Evolutionary conservation across 2,329 filamentous ascomycete genomes (phyloP).

Genomic region (Colletotrichum sp.): DNA sequence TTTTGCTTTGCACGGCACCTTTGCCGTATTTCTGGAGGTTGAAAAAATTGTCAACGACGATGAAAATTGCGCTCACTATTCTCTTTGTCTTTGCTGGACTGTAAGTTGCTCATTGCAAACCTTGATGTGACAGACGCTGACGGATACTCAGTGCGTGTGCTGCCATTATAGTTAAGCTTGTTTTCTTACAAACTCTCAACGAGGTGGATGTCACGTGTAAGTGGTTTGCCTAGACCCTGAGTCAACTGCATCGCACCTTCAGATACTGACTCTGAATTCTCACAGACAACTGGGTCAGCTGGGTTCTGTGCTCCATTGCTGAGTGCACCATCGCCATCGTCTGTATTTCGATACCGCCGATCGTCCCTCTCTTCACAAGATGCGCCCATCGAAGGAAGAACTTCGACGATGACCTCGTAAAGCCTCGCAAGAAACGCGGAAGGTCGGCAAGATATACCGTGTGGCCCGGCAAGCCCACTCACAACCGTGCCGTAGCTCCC

Average conservation of each 20-base stretch:
- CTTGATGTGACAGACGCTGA: background rate
- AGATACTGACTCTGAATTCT: background rate
- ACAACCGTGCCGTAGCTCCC: background rate
- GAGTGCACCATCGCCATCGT: constrained; percentile 36
- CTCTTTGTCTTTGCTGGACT: constrained; percentile 33
- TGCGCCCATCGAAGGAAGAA: background rate
- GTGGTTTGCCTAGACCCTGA: background rate
- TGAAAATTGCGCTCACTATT: constrained; percentile 28
- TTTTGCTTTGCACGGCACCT: constrained; percentile 31
- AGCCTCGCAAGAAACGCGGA: background rate
- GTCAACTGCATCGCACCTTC: too few species aligned
- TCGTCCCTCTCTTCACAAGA: constrained; percentile 27
- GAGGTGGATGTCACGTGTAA: constrained; percentile 33
- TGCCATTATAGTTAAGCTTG: constrained; percentile 28
- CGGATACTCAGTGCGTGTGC: constrained; percentile 26
- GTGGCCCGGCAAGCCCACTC: background rate
- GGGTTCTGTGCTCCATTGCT: constrained; percentile 34
- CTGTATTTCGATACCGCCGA: constrained; percentile 36
- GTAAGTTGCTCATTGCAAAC: constrained; percentile 23
- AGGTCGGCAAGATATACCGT: background rate
- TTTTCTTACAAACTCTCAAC: constrained; percentile 25
- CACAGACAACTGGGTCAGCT: constrained; percentile 30
- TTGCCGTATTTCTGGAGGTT: constrained; percentile 33
- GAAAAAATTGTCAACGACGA: constrained; percentile 24
- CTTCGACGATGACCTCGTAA: background rate